Evolutionary conservation across 371 early-diverging fungal species (phyloP).

Genomic region (Batrachochytrium dendrobatidis): DNA sequence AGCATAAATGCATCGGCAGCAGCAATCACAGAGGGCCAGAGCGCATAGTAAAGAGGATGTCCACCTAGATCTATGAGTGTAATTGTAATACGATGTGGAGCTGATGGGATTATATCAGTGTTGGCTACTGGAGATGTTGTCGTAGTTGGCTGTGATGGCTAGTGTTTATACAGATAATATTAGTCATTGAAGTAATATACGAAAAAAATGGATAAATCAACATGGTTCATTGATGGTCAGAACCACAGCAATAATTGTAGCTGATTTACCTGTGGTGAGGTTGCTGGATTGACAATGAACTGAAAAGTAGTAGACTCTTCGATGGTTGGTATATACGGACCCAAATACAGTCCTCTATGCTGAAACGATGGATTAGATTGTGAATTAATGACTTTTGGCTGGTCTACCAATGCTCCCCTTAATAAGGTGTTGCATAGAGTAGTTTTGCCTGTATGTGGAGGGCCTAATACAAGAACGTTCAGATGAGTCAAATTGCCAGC

Average conservation of each 20-base stretch:
- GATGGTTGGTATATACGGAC: slow-evolving; percentile 25
- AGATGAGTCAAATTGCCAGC: slow-evolving; percentile 23
- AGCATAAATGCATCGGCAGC: slow-evolving; percentile 34
- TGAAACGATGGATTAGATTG: background rate
- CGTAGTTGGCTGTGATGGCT: background rate
- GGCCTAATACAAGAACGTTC: slow-evolving; percentile 22
- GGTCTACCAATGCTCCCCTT: background rate
- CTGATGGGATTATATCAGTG: background rate
- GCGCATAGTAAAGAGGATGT: slow-evolving; percentile 16
- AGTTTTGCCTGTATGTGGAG: slow-evolving; percentile 25
- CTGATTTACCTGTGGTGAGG: too few relatives aligned
- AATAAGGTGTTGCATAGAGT: slow-evolving; percentile 17
- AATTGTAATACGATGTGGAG: slow-evolving; percentile 18
- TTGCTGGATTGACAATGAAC: slow-evolving; percentile 14
- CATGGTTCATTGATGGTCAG: too few relatives aligned
- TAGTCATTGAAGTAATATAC: background rate
- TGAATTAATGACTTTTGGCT: slow-evolving; percentile 1
- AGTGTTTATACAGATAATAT: background rate
- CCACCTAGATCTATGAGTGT: slow-evolving; percentile 31
- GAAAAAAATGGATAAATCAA: too few relatives aligned
- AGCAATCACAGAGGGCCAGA: slow-evolving; percentile 21
- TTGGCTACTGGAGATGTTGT: background rate
- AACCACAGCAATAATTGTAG: too few relatives aligned
- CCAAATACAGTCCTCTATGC: slow-evolving; percentile 2
- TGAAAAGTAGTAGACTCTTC: slow-evolving; percentile 23